Percentiles rank a stretch among this genome's conserved stretches.
phyloP scores from a whole-genome alignment of 208 protist genomes.

The Acanthamoeba lugdunensis region DNA sequence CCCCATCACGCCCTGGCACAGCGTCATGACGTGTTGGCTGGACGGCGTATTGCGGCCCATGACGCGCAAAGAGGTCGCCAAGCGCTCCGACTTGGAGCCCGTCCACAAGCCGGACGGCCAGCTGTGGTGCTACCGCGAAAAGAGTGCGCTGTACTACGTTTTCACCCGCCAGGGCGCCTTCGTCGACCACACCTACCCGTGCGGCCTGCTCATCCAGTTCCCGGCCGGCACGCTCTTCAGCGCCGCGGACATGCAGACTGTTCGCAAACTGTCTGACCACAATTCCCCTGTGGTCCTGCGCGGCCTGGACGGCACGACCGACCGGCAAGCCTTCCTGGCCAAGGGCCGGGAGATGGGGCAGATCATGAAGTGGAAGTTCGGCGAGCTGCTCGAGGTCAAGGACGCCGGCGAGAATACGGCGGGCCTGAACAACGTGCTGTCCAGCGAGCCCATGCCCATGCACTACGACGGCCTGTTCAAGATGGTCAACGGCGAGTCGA shows the following conservation, averaged over 20 bases:
- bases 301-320: constrained; percentile 1
- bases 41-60: neutral
- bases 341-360: neutral
- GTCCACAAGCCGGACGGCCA: neutral
- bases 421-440: constrained; percentile 24
- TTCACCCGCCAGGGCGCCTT: constrained; percentile 4
- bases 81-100: neutral
- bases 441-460: constrained; percentile 14
- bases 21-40: neutral
- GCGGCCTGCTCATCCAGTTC: constrained; percentile 11
- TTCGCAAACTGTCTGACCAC: neutral
- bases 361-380: neutral
- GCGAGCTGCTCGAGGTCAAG: constrained; percentile 18
- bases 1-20: constrained; percentile 27
- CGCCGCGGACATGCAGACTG: neutral
- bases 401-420: neutral
- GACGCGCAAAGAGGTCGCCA: neutral
- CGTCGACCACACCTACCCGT: constrained; percentile 7
- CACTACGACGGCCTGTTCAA: constrained; percentile 42
- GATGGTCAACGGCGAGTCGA: constrained; percentile 23
- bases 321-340: constrained; percentile 3
- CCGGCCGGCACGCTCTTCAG: neutral
- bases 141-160: constrained; percentile 3
- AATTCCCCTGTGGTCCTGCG: neutral
- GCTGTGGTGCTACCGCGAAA: neutral